Evolutionary conservation across 2,329 filamentous ascomycete species (phyloP).

Genomic region (Gaeumannomyces tritici): DNA sequence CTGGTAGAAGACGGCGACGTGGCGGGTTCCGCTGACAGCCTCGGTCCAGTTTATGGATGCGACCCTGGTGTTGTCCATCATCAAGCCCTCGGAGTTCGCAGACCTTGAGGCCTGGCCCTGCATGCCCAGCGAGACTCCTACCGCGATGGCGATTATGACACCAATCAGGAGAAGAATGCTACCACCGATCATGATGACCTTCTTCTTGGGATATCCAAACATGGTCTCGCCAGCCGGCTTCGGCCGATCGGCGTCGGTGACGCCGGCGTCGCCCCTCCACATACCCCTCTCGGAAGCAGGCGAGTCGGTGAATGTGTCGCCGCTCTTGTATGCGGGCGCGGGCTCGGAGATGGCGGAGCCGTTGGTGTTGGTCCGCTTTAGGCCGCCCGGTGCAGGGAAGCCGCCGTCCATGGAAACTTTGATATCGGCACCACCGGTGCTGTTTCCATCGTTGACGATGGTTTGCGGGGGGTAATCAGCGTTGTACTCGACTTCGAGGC

Average conservation of each 20-base stretch:
- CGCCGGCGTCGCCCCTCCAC: background rate
- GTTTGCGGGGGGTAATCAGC: background rate
- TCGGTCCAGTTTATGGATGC: constrained; percentile 1
- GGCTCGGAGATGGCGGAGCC: background rate
- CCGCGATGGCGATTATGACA: background rate
- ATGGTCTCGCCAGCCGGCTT: background rate
- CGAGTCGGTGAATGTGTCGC: background rate
- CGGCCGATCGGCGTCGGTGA: background rate
- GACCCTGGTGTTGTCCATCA: background rate
- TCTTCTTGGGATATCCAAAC: background rate
- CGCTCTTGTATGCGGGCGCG: constrained; percentile 1
- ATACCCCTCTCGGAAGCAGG: background rate
- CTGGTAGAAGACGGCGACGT: background rate
- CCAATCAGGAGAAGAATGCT: background rate
- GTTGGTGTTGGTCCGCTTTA: background rate
- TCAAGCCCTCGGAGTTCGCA: too few species aligned
- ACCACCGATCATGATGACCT: background rate
- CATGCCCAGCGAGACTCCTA: background rate
- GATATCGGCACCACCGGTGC: background rate
- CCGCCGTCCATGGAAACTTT: background rate
- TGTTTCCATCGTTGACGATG: background rate
- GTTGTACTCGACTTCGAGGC: constrained; percentile 1
- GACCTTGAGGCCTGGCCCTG: background rate
- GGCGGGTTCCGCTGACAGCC: background rate
- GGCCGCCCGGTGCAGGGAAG: background rate